phyloP scores from a whole-genome alignment of 257 asterid species.

The Ligustrum vulgare region DNA sequence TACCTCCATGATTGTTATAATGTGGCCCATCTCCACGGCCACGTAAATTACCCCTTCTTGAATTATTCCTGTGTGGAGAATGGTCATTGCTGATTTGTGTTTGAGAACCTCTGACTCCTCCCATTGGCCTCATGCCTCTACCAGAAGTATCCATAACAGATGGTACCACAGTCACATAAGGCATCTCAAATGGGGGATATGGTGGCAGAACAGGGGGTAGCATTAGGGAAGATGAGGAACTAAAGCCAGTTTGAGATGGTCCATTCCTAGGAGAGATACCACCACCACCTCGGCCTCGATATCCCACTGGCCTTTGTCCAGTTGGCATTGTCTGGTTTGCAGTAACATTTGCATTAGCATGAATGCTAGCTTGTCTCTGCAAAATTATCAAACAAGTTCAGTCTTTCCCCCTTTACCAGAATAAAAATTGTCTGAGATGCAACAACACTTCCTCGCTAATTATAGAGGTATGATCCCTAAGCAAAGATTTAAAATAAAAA shows the following conservation, averaged over 20 bases:
- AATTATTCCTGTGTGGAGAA: constrained; percentile 52
- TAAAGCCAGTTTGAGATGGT: constrained; percentile 50
- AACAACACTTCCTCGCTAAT: neutral
- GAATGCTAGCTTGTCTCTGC: constrained; percentile 55
- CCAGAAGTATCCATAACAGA: constrained; percentile 50
- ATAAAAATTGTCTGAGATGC: constrained; percentile 3
- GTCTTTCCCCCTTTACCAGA: neutral
- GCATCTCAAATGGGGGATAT: constrained; percentile 45
- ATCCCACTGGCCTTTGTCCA: constrained; percentile 53
- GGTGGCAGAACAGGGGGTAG: constrained; percentile 58
- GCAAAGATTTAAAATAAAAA: neutral
- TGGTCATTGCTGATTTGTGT: constrained; percentile 49
- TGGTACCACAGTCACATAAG: constrained; percentile 44
- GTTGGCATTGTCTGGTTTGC: constrained; percentile 38
- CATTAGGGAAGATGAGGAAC: constrained; percentile 49
- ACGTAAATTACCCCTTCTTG: constrained; percentile 63
- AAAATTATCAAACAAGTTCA: constrained; percentile 41
- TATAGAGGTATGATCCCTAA: neutral
- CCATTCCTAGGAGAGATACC: constrained; percentile 39
- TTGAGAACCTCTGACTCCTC: constrained; percentile 46
- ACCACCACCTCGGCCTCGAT: constrained; percentile 51
- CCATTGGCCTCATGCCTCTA: constrained; percentile 55
- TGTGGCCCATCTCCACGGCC: constrained; percentile 75
- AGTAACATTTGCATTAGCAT: constrained; percentile 33
- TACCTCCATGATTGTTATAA: constrained; percentile 65